A percentile compares a stretch with the other conserved stretches of the same genome.
Conservation (phyloP, 2,329 filamentous ascomycete species). For the Epichloe coenophiala region DNA sequence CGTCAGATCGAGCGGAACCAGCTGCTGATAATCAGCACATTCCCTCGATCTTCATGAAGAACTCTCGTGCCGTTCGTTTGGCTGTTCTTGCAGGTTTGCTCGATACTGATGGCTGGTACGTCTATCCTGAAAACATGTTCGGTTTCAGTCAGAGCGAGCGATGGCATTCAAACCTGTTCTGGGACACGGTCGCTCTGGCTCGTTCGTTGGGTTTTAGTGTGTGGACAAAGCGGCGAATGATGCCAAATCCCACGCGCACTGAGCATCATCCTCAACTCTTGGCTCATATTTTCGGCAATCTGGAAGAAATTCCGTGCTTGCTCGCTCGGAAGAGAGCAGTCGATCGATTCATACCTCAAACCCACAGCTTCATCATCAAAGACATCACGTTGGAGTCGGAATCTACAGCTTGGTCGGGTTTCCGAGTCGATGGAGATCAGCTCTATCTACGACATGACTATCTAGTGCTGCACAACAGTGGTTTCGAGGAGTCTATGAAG, state of each 20-base stretch:
- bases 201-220: neutral
- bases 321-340: neutral
- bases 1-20: neutral
- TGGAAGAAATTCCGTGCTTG: neutral
- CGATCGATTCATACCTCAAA: conserved; percentile 11
- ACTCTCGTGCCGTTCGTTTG: neutral
- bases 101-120: neutral
- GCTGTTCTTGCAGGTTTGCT: neutral
- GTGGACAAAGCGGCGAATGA: neutral
- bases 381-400: conserved; percentile 29
- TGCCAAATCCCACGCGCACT: neutral
- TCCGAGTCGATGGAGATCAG: conserved; percentile 36
- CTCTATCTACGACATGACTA: conserved; percentile 30
- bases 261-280: neutral
- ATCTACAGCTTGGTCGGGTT: conserved; percentile 33
- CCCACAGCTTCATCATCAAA: conserved; percentile 24
- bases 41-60: neutral
- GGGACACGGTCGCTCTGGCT: neutral
- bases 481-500: conserved; percentile 63
- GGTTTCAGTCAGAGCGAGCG: neutral
- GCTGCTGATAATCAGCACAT: neutral
- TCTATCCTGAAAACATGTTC: neutral
- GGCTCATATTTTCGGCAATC: neutral
- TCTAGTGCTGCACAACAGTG: conserved; percentile 12
- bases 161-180: neutral